Base-by-base conservation (phyloP, 1,284 basidiomycete genomes). In the Golubevia pallescens region DNA sequence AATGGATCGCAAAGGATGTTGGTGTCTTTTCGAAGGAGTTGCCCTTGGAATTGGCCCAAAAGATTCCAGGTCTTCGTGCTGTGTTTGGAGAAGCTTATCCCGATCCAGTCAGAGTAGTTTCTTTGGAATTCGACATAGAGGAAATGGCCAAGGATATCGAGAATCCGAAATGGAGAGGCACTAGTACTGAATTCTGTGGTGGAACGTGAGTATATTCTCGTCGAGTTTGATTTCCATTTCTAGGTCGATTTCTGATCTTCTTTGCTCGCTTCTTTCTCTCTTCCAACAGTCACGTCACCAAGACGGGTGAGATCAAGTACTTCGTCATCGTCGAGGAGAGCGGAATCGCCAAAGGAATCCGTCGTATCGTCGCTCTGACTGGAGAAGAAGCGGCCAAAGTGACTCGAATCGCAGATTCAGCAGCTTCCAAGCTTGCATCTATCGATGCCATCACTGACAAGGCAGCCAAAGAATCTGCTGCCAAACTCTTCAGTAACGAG, bases 11-110 rank as follows among this genome's bases (percentile, higher is more conserved):
- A 83, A 91, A 89, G 84, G 93, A 97, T 76, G 93, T 95, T 68
- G 90, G 89, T 62, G 96, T 99, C 20, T 97, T 89, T 86, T 91
- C 93, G 81, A 92, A 94, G 85, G 94, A 99, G 69, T 87, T 99
- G 66, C 88, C 91, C 60, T 88, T 99, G n/a, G 89, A 90, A 64
- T 89, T 89, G 7, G 95, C 94, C 0, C 90, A 91, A 78, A 91
- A 92, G 86, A 97, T 99, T 67, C 91, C 95, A 21, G 96, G 97
- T 16, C 87, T 99, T 38, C 90, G 96, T 51, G 97, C 97, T 3
- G 97, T 99, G 38, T 99, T 99, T 81, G 96, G 96, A 58, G 96
- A 99, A 87, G 90, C 93, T 1, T 99, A 99, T 86, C 96, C 96
- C 2, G 95, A 99, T 86, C 96, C 96, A 1, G 96, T 99, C 19